Evolutionary conservation across 140 eudicot species (phyloP).

Genomic region (Oenanthe javanica): DNA sequence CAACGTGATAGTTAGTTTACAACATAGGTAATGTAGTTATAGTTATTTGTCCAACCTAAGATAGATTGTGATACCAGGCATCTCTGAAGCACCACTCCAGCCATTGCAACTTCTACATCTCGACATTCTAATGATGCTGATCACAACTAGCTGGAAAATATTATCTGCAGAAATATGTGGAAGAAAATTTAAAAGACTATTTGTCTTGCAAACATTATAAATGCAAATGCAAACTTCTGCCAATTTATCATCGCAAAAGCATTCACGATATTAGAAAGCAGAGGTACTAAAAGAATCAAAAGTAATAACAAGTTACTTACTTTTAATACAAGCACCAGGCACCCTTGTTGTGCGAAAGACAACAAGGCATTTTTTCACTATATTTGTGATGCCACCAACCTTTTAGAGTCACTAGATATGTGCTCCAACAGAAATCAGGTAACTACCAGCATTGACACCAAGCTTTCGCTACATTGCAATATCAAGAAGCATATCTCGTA

Average conservation of each 20-base stretch:
- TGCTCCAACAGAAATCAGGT: constrained; percentile 6
- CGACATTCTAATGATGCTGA: background rate
- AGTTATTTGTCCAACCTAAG: constrained; percentile 8
- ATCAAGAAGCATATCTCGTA: constrained; percentile 49
- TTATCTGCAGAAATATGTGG: background rate
- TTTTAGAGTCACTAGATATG: background rate
- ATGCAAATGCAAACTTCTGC: background rate
- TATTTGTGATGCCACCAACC: background rate
- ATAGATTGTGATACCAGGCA: constrained; percentile 4
- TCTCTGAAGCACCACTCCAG: background rate
- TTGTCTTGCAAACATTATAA: background rate
- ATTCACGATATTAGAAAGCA: background rate
- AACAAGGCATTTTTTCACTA: background rate
- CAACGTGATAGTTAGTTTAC: background rate
- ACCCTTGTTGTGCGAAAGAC: background rate
- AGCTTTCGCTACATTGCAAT: constrained; percentile 25
- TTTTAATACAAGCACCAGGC: background rate
- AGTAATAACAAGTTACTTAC: background rate
- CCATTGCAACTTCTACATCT: constrained; percentile 1
- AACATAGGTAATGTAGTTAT: background rate
- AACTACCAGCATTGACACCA: background rate
- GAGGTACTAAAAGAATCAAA: background rate
- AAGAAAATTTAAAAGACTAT: background rate
- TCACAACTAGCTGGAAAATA: background rate
- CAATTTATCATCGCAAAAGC: background rate